Percentiles rank a stretch among this genome's conserved stretches.
These are phyloP conservation scores for Pleurotus cornucopiae DNA, from an alignment of 768 basidiomycete species.

Conservation along the genomic window DNA sequence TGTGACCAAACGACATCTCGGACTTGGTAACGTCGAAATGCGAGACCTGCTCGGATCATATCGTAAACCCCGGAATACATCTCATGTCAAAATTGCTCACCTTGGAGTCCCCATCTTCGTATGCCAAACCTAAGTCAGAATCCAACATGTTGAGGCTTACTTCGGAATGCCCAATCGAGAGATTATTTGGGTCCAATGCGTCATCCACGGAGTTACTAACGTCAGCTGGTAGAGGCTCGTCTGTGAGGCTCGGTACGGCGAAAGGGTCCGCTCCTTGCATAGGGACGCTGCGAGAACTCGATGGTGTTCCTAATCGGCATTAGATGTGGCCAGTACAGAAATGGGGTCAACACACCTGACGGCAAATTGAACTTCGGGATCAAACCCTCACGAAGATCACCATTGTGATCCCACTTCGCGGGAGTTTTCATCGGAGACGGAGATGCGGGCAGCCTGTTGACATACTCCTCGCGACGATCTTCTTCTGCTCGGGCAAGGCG, in stretches of 20 bases:
- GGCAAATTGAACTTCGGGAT: slow-evolving; percentile 28
- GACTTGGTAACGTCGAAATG: not conserved
- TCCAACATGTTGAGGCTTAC: slow-evolving; percentile 5
- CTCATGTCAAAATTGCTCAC: not conserved
- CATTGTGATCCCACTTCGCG: slow-evolving; percentile 7
- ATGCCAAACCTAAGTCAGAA: slow-evolving; percentile 1
- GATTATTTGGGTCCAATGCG: slow-evolving; percentile 21
- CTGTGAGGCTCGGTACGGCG: slow-evolving; percentile 11
- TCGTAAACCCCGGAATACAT: not conserved
- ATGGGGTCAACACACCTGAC: slow-evolving; percentile 5
- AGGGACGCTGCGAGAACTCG: not conserved
- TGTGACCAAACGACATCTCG: not conserved
- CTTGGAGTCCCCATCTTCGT: not conserved
- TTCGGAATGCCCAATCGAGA: slow-evolving; percentile 20
- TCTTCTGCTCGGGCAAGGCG: slow-evolving; percentile 24
- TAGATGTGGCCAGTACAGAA: slow-evolving; percentile 3
- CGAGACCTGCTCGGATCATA: not conserved
- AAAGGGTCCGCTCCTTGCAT: slow-evolving; percentile 12
- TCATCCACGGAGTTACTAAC: slow-evolving; percentile 9
- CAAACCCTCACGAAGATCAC: slow-evolving; percentile 20
- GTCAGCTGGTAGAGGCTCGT: slow-evolving; percentile 16
- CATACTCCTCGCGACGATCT: slow-evolving; percentile 18
- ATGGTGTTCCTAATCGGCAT: slow-evolving; percentile 12
- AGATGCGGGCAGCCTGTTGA: slow-evolving; percentile 27
- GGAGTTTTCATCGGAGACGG: slow-evolving; percentile 33